Base-by-base conservation (phyloP, 2,329 filamentous ascomycete species). In the Pseudogymnoascus sp. region DNA sequence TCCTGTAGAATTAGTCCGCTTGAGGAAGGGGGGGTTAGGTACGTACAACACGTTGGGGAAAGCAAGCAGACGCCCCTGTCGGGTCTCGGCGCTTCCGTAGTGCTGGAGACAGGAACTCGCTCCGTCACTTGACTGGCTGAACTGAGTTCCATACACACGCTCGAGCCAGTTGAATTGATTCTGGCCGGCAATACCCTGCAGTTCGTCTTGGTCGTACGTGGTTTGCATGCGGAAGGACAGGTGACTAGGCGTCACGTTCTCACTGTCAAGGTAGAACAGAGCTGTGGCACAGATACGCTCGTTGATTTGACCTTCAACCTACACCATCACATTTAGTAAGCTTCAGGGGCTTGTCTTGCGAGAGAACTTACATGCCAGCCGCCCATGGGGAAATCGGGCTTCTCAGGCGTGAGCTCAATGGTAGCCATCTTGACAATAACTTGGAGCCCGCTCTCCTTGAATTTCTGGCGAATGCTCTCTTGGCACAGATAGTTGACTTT, bases 391-490 rank as follows among this genome's bases (percentile, higher is more conserved):
- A 81, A 86, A 0, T 69, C 69, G 0, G 83, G 81, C 33, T 83
- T 80, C 8, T 82, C 80, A 0, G 84, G 83, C 0, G 79, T 83
- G 1, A 88, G 75, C 43, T 86, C 77, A 60, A 88, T 81, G 37
- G 78, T 81, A 1, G 83, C 79, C 66, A 89, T 75, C 68, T 88
- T 88, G 33, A 88, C 80, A 59, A 89, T 84, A 37, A 89, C 72
- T 67, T 89, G 86, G 3, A 88, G 68, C 1, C 81, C 80, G 1
- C 8, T 60, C 6, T 61, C 49, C 5, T 37, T 25, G 18, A 41
- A 63, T 37, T 31, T 60, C 37, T 25, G 61, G 60, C 18, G 43
- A 5, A 45, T 63, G 65, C 9, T 59, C 65, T 43, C 23, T 62
- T 18, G 67, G 63, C 16, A 67, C 63, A 14, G 67, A 62, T 60